Conservation (phyloP, 2,329 filamentous ascomycete genomes). For the Xylariaceae sp. region DNA sequence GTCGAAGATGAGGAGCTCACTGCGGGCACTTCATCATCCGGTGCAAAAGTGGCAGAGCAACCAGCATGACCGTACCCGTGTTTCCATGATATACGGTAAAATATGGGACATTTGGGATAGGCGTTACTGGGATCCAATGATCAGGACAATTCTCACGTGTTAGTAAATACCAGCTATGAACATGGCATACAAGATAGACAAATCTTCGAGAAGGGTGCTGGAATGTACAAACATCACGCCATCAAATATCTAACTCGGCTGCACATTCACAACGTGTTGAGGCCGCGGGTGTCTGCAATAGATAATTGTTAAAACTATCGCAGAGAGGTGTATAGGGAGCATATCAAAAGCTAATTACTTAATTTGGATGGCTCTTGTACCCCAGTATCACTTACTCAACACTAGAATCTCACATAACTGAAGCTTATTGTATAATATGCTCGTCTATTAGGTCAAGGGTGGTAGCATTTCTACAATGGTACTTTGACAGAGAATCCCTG, state of each 20-base stretch:
- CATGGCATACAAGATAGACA: conserved; percentile 12
- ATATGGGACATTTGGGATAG: conserved; percentile 20
- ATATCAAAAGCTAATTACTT: conserved; percentile 1
- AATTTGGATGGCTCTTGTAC: background rate
- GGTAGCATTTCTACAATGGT: too few species aligned
- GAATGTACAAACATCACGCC: conserved; percentile 1
- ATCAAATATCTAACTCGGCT: background rate
- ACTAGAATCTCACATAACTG: too few species aligned
- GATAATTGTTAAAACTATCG: too few species aligned
- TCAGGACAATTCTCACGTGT: conserved; percentile 1
- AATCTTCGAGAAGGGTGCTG: background rate
- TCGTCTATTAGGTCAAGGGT: too few species aligned
- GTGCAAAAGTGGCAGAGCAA: conserved; percentile 31
- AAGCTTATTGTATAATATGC: too few species aligned
- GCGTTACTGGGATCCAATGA: conserved; percentile 30
- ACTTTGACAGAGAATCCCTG: too few species aligned
- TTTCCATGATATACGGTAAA: conserved; percentile 18
- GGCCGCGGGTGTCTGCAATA: background rate
- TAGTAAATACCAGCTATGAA: background rate
- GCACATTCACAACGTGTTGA: background rate
- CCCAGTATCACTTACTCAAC: too few species aligned
- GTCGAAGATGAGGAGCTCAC: conserved; percentile 41
- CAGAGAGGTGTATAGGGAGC: background rate
- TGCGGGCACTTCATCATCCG: conserved; percentile 35
- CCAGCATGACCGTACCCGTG: conserved; percentile 21